phyloP scores from a whole-genome alignment of 1,284 basidiomycete species.

The Phellinidium pouzarii region DNA sequence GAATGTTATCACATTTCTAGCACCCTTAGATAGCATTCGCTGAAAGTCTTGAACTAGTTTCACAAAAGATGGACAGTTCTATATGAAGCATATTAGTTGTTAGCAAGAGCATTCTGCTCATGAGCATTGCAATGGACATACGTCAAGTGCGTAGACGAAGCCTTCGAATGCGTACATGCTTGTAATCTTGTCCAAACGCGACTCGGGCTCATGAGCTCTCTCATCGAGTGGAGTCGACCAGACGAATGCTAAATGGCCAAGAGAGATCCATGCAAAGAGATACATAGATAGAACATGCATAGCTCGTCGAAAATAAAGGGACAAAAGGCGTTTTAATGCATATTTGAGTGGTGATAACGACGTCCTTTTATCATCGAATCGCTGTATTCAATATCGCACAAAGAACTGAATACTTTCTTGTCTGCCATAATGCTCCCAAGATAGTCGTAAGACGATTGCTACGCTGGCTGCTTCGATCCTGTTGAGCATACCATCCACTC shows the following conservation, averaged over 20 bases:
- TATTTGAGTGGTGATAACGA: not conserved
- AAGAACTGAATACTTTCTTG: not conserved
- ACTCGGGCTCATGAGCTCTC: not conserved
- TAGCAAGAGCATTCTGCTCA: no score
- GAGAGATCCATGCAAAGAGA: not conserved
- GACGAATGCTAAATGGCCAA: not conserved
- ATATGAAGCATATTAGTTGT: not conserved
- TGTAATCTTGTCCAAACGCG: conserved; percentile 11
- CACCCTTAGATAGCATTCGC: conserved; percentile 15
- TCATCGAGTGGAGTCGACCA: not conserved
- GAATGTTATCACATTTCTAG: conserved; percentile 18
- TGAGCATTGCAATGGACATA: not conserved
- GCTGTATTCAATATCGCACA: not conserved
- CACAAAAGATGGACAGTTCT: conserved; percentile 13
- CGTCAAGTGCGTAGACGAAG: conserved; percentile 16
- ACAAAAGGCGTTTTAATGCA: no score
- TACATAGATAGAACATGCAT: not conserved
- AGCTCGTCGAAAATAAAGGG: not conserved
- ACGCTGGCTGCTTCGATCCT: not conserved
- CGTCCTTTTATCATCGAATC: not conserved
- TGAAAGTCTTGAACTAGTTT: conserved; percentile 10
- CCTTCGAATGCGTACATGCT: conserved; percentile 15
- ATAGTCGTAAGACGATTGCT: not conserved
- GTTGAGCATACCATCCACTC: not conserved
- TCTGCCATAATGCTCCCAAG: not conserved